phyloP scores from a whole-genome alignment of 306 rosid species.

The Chamaecrista fasciculata region DNA sequence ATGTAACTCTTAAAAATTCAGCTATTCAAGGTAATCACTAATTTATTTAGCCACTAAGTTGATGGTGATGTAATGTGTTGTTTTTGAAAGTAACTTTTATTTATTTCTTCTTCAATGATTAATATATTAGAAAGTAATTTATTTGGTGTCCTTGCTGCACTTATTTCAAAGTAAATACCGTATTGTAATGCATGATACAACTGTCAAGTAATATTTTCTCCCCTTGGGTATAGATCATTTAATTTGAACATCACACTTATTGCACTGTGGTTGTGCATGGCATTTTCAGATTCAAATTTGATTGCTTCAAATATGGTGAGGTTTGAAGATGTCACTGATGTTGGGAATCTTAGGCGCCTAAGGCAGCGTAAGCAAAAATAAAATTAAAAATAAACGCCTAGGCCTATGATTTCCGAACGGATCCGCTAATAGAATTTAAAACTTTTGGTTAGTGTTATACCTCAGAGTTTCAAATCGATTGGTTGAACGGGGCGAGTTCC shows the following conservation, averaged over 20 bases:
- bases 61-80: neutral
- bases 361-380: no score
- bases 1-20: neutral
- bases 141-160: neutral
- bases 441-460: no score
- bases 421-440: no score
- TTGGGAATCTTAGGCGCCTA: no score
- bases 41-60: neutral
- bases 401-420: no score
- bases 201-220: neutral
- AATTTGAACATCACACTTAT: slow-evolving; percentile 13
- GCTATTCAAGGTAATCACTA: no score
- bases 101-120: slow-evolving; percentile 1
- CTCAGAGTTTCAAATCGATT: no score
- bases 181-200: neutral
- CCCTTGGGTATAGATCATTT: slow-evolving; percentile 11
- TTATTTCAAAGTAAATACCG: no score
- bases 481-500: no score
- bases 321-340: slow-evolving; percentile 66
- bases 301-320: slow-evolving; percentile 54
- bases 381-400: no score
- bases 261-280: slow-evolving; percentile 14
- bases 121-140: neutral
- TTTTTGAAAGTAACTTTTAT: neutral
- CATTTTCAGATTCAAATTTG: slow-evolving; percentile 54